Percentiles rank a stretch among this genome's conserved stretches.
These are phyloP conservation scores for Hippophae rhamnoides DNA, from an alignment of 306 rosid genomes.

Conservation along the genomic window DNA sequence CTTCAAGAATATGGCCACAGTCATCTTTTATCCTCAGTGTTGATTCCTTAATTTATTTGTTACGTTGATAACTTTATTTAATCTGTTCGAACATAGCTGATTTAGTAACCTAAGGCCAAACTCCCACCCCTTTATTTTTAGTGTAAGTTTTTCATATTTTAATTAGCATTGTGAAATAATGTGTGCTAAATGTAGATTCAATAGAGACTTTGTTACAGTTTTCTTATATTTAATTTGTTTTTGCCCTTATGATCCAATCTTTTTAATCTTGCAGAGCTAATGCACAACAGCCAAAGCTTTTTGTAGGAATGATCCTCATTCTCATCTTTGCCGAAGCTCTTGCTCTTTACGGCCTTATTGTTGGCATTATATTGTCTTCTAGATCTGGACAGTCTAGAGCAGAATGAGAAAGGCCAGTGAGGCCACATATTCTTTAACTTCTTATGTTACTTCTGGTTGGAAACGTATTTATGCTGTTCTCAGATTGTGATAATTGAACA, in stretches of 20 bases:
- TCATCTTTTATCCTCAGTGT: background rate
- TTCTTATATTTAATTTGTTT: background rate
- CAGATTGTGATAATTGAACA: constrained; percentile 27
- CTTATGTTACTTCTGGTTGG: constrained; percentile 24
- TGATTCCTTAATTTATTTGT: too few relatives aligned
- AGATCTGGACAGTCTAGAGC: constrained; percentile 91
- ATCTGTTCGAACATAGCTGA: too few relatives aligned
- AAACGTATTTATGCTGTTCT: constrained; percentile 14
- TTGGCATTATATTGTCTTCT: constrained; percentile 76
- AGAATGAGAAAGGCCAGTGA: constrained; percentile 34
- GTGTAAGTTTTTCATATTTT: too few relatives aligned
- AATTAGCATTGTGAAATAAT: too few relatives aligned
- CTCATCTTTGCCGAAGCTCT: constrained; percentile 84
- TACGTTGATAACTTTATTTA: too few relatives aligned
- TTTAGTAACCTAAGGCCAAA: too few relatives aligned
- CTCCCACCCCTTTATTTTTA: too few relatives aligned
- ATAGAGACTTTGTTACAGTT: too few relatives aligned
- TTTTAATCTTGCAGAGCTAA: constrained; percentile 53
- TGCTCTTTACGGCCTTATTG: constrained; percentile 77
- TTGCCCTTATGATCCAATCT: background rate
- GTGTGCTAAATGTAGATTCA: too few relatives aligned
- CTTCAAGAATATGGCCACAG: background rate
- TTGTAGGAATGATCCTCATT: constrained; percentile 82
- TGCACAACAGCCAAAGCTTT: constrained; percentile 85
- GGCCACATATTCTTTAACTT: constrained; percentile 39